These are phyloP conservation scores for Microstegium vimineum DNA, from an alignment of 176 grass and related monocot species.

Conservation along the genomic window DNA sequence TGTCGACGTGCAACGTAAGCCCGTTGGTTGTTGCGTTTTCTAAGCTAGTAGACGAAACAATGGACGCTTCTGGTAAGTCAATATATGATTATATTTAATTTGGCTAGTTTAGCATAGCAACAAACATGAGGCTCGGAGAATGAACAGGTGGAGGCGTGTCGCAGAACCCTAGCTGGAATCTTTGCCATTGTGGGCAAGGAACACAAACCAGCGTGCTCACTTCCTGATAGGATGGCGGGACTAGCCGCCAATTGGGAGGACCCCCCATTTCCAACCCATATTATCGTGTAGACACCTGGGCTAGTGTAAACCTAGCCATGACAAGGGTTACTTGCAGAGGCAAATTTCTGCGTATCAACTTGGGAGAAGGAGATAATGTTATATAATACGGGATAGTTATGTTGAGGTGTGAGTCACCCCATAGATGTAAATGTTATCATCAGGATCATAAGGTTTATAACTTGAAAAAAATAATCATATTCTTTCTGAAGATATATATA, in stretches of 20 bases:
- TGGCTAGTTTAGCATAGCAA: slow-evolving; percentile 3
- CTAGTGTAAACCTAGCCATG: slow-evolving; percentile 15
- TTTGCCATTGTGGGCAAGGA: slow-evolving; percentile 25
- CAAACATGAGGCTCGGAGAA: slow-evolving; percentile 12
- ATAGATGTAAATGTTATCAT: slow-evolving; percentile 15
- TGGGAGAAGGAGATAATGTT: slow-evolving; percentile 22
- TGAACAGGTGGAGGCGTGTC: slow-evolving; percentile 3
- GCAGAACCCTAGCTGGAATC: no score
- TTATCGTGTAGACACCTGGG: slow-evolving; percentile 16
- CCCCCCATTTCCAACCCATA: not conserved
- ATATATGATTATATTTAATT: slow-evolving; percentile 15
- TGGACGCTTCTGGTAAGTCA: slow-evolving; percentile 27
- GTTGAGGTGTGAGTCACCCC: slow-evolving; percentile 1
- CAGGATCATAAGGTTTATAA: not conserved
- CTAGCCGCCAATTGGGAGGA: not conserved
- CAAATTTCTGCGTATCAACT: not conserved
- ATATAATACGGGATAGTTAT: not conserved
- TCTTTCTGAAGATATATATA: not conserved
- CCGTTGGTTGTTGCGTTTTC: not conserved
- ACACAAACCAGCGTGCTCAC: not conserved
- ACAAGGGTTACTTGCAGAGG: not conserved
- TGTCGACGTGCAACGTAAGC: not conserved
- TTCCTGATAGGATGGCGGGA: not conserved
- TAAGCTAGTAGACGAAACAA: not conserved
- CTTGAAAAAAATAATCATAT: no score